These are phyloP conservation scores for Phytophthora pseudosyringae DNA, from an alignment of 352 stramenopile genomes.

Conservation along the genomic window DNA sequence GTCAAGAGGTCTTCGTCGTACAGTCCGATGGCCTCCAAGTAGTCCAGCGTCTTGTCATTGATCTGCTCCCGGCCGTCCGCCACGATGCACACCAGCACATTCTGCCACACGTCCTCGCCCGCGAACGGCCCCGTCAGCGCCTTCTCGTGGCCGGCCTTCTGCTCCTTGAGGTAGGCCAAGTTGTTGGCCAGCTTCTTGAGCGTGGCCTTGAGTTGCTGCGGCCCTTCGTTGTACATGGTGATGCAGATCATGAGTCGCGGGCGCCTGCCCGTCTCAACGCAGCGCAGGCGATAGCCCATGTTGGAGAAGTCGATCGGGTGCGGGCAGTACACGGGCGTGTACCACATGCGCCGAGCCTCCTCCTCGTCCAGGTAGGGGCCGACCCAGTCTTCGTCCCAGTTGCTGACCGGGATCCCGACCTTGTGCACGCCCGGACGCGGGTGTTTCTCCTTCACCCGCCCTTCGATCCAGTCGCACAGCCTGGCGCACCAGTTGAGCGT, in stretches of 20 bases:
- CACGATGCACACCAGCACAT: conserved; percentile 83
- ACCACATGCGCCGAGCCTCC: conserved; percentile 80
- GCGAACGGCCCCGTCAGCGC: conserved; percentile 49
- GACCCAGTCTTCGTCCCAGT: conserved; percentile 83
- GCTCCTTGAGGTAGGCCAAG: conserved; percentile 70
- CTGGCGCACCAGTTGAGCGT: conserved; percentile 86
- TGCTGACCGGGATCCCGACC: conserved; percentile 67
- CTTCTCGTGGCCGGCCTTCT: conserved; percentile 42
- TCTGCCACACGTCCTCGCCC: conserved; percentile 81
- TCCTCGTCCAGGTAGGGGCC: conserved; percentile 76
- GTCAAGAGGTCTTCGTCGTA: conserved; percentile 89
- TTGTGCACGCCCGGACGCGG: conserved; percentile 82
- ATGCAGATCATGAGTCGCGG: conserved; percentile 87
- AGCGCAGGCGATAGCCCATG: conserved; percentile 76
- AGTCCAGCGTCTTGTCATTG: conserved; percentile 84
- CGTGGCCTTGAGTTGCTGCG: conserved; percentile 70
- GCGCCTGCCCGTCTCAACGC: conserved; percentile 73
- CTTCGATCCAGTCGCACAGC: conserved; percentile 88
- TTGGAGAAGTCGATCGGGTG: conserved; percentile 80
- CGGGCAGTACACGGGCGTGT: conserved; percentile 81
- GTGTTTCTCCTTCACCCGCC: conserved; percentile 75
- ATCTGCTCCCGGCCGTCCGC: conserved; percentile 80
- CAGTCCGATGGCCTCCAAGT: conserved; percentile 70
- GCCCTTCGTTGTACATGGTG: conserved; percentile 88
- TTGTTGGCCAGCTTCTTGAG: conserved; percentile 88